Evolutionary conservation across 495 filamentous ascomycete species (phyloP).

Genomic region (Xylaria longipes): DNA sequence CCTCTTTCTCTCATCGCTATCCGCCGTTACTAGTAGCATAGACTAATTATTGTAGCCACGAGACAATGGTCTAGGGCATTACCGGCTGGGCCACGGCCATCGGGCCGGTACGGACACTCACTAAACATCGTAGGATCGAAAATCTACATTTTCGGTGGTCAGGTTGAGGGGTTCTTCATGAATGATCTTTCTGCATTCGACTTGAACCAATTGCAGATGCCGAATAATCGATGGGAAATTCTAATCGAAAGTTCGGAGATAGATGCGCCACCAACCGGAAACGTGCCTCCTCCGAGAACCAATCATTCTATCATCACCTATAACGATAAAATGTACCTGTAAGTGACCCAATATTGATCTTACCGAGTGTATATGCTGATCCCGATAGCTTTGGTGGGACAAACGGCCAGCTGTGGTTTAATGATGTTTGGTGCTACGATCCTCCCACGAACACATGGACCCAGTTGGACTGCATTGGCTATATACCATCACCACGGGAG

Average conservation of each 20-base stretch:
- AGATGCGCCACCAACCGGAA: slow-evolving; percentile 65
- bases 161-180: slow-evolving; percentile 97
- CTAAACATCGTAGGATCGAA: slow-evolving; percentile 95
- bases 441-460: slow-evolving; percentile 81
- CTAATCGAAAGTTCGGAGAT: slow-evolving; percentile 79
- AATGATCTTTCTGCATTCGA: slow-evolving; percentile 98
- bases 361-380: slow-evolving; percentile 33
- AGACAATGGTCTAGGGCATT: slow-evolving; percentile 96
- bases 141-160: slow-evolving; percentile 96
- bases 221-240: slow-evolving; percentile 91
- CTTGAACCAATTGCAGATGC: slow-evolving; percentile 87
- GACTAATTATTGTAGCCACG: slow-evolving; percentile 68
- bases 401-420: slow-evolving; percentile 94
- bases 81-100: slow-evolving; percentile 80
- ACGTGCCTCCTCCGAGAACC: slow-evolving; percentile 87
- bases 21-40: slow-evolving; percentile 4
- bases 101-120: slow-evolving; percentile 94
- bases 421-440: slow-evolving; percentile 97
- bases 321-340: slow-evolving; percentile 93
- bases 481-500: slow-evolving; percentile 91
- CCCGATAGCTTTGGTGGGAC: slow-evolving; percentile 86
- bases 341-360: slow-evolving; percentile 47
- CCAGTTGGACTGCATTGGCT: slow-evolving; percentile 93
- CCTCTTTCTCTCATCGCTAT: not conserved
- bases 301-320: slow-evolving; percentile 94